Percentiles rank a stretch among this genome's conserved stretches.
These are phyloP conservation scores for Lodderomyces oxycetoniae DNA, from an alignment of 1,139 yeast genomes.

Conservation along the genomic window DNA sequence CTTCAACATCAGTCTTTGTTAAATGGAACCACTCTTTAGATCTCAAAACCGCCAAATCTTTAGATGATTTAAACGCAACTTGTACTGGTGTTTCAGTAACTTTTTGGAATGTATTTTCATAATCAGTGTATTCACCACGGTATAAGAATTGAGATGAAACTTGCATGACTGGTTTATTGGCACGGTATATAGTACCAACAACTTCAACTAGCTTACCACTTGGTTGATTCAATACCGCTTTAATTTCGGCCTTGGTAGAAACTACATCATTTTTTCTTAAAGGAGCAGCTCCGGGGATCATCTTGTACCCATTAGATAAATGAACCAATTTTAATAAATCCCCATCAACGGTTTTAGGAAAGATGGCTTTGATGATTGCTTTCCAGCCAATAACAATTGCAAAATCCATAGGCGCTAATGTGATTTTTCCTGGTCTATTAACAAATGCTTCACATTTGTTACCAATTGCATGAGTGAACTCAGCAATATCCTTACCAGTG, in stretches of 20 bases:
- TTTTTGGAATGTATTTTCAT: constrained; percentile 88
- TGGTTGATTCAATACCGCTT: constrained; percentile 84
- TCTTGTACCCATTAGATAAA: constrained; percentile 88
- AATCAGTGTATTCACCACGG: constrained; percentile 88
- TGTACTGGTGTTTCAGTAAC: constrained; percentile 84
- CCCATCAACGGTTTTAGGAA: constrained; percentile 96
- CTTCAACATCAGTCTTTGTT: constrained; percentile 66
- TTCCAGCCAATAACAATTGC: constrained; percentile 99
- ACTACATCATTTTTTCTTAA: constrained; percentile 86
- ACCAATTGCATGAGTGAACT: constrained; percentile 95
- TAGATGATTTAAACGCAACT: constrained; percentile 64
- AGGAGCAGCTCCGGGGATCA: constrained; percentile 90
- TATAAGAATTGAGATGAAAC: constrained; percentile 93
- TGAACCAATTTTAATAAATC: constrained; percentile 92
- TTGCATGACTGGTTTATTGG: constrained; percentile 79
- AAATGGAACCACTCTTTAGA: constrained; percentile 98
- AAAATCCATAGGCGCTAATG: constrained; percentile 97
- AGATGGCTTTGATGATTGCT: constrained; percentile 93
- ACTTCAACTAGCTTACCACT: constrained; percentile 97
- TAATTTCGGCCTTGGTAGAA: constrained; percentile 75
- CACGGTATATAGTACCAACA: constrained; percentile 81
- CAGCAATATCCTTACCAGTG: constrained; percentile 75
- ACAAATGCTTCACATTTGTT: constrained; percentile 96
- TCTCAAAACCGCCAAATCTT: constrained; percentile 88
- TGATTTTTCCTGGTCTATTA: constrained; percentile 75